A percentile compares a stretch with the other conserved stretches of the same genome.
phyloP scores from a whole-genome alignment of 2,329 filamentous ascomycete genomes.

The Pyrenophora seminiperda region DNA sequence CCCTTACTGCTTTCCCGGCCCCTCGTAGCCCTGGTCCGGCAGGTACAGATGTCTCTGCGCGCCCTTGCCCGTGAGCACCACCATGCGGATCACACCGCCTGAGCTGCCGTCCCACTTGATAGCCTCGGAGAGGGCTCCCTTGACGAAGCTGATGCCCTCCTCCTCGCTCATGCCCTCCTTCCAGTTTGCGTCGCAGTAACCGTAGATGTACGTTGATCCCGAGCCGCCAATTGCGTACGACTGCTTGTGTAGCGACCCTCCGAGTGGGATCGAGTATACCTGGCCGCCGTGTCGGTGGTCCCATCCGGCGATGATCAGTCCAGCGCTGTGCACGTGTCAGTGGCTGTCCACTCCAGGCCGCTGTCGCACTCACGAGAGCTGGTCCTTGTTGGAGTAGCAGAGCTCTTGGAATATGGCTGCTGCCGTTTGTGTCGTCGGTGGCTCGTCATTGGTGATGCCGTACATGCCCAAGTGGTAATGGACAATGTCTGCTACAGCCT shows the following conservation, averaged over 20 bases:
- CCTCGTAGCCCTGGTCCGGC: constrained; percentile 82
- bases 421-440: constrained; percentile 91
- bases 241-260: constrained; percentile 97
- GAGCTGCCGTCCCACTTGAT: constrained; percentile 99
- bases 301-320: constrained; percentile 98
- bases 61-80: constrained; percentile 87
- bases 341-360: neutral
- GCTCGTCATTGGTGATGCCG: constrained; percentile 84
- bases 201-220: constrained; percentile 98
- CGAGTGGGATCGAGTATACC: constrained; percentile 95
- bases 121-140: constrained; percentile 85
- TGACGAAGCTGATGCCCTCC: constrained; percentile 91
- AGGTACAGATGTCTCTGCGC: constrained; percentile 94
- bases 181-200: constrained; percentile 97
- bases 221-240: constrained; percentile 94
- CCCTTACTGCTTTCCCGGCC: constrained; percentile 63
- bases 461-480: constrained; percentile 96
- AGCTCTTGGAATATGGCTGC: constrained; percentile 97
- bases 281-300: constrained; percentile 94
- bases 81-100: constrained; percentile 96
- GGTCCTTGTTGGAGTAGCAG: constrained; percentile 97
- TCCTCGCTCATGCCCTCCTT: constrained; percentile 90
- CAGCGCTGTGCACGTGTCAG: constrained; percentile 66
- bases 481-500: constrained; percentile 97
- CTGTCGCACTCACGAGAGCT: constrained; percentile 69